phyloP scores from a whole-genome alignment of 331 rosid genomes.

The Malus hybrid region DNA sequence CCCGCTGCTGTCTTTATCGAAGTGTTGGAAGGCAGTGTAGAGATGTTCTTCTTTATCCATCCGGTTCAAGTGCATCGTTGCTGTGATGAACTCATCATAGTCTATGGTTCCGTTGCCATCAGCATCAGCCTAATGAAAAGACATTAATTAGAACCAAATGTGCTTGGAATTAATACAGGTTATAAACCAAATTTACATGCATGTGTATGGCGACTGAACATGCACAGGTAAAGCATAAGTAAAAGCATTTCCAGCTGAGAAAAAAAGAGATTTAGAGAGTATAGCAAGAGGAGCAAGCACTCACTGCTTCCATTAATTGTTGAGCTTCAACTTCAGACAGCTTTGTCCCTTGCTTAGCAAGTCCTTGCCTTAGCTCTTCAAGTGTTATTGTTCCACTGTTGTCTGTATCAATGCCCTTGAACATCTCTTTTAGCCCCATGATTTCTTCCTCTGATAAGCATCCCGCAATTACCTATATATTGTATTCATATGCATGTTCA shows the following conservation, averaged over 20 bases:
- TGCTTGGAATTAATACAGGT: neutral
- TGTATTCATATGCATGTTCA: neutral
- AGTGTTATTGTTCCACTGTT: conserved; percentile 95
- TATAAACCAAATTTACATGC: neutral
- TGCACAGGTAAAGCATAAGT: neutral
- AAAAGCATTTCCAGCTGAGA: neutral
- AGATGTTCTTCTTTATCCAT: conserved; percentile 94
- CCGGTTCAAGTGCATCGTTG: conserved; percentile 93
- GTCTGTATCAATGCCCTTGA: conserved; percentile 81
- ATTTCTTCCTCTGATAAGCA: conserved; percentile 97
- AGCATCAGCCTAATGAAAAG: conserved; percentile 58
- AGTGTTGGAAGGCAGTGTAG: conserved; percentile 93
- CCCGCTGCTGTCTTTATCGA: conserved; percentile 97
- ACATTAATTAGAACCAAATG: neutral
- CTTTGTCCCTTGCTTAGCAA: conserved; percentile 88
- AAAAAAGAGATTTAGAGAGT: no score
- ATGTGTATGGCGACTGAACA: neutral
- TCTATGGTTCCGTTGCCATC: conserved; percentile 94
- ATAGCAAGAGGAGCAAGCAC: neutral
- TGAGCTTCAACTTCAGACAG: conserved; percentile 74
- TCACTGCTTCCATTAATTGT: conserved; percentile 95
- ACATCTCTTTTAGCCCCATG: conserved; percentile 95
- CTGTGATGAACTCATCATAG: conserved; percentile 94
- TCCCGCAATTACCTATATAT: conserved; percentile 77
- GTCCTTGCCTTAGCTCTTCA: conserved; percentile 95